Conservation (phyloP, 2,329 filamentous ascomycete genomes). For the Hypoxylon sp. region DNA sequence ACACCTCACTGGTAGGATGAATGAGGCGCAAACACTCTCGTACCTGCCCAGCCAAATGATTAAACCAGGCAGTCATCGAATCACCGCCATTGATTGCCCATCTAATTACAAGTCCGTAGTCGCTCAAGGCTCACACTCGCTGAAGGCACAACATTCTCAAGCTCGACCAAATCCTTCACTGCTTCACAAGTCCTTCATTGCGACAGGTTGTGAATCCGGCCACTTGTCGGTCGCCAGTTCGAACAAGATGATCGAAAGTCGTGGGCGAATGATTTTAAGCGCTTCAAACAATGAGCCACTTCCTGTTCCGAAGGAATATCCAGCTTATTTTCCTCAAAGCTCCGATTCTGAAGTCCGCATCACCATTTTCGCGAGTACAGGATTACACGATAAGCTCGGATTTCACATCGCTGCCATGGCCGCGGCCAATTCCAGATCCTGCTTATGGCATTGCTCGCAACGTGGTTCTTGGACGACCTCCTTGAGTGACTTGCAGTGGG, state of each 20-base stretch:
- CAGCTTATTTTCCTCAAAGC: background rate
- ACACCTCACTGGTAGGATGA: slow-evolving; percentile 1
- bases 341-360: background rate
- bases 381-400: background rate
- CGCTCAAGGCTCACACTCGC: background rate
- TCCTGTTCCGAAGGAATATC: background rate
- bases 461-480: slow-evolving; percentile 22
- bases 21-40: background rate
- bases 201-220: background rate
- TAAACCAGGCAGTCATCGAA: background rate
- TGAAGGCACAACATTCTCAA: background rate
- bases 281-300: slow-evolving; percentile 3
- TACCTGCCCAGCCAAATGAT: background rate
- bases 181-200: background rate
- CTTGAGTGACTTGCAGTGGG: slow-evolving; percentile 17
- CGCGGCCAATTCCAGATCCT: slow-evolving; percentile 19
- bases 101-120: background rate
- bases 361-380: background rate
- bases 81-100: background rate
- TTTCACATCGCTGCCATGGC: slow-evolving; percentile 9
- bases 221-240: slow-evolving; percentile 3
- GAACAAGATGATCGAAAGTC: background rate
- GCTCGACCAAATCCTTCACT: background rate
- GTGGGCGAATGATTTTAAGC: background rate
- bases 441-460: slow-evolving; percentile 25